Conservation (phyloP, 805 yeast species). For the Myxozyma vanderwaltii region DNA sequence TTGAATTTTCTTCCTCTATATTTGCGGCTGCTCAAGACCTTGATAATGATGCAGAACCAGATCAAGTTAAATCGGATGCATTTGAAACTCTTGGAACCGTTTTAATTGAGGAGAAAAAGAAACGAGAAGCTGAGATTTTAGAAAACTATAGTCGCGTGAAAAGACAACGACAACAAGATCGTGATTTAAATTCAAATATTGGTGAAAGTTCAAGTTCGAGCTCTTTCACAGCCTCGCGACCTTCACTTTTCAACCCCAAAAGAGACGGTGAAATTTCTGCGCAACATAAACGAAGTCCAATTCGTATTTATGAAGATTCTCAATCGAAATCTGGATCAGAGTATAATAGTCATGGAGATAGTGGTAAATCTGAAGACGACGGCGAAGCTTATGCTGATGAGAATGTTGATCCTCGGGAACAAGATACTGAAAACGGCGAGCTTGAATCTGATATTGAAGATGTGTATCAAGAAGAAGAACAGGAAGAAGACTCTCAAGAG, state of each 20-base stretch:
- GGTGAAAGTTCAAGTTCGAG: neutral
- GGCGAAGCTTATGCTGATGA: constrained; percentile 16
- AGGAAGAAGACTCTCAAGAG: neutral
- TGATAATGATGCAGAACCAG: constrained; percentile 11
- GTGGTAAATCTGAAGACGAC: constrained; percentile 10
- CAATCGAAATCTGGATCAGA: constrained; percentile 22
- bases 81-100: constrained; percentile 20
- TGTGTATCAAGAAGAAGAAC: neutral
- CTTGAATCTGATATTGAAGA: neutral
- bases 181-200: neutral
- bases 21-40: neutral
- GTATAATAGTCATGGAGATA: constrained; percentile 10
- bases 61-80: constrained; percentile 20
- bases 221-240: neutral
- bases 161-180: constrained; percentile 6
- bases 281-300: constrained; percentile 1
- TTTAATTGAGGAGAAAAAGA: constrained; percentile 19
- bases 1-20: constrained; percentile 20
- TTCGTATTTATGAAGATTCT: constrained; percentile 18
- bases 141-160: constrained; percentile 1
- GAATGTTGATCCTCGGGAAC: constrained; percentile 6
- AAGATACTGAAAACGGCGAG: neutral
- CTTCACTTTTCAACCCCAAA: neutral
- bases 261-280: neutral
- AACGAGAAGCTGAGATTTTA: constrained; percentile 12